Conservation (phyloP, 2,329 filamentous ascomycete genomes). For the Furcasterigmium sp. region DNA sequence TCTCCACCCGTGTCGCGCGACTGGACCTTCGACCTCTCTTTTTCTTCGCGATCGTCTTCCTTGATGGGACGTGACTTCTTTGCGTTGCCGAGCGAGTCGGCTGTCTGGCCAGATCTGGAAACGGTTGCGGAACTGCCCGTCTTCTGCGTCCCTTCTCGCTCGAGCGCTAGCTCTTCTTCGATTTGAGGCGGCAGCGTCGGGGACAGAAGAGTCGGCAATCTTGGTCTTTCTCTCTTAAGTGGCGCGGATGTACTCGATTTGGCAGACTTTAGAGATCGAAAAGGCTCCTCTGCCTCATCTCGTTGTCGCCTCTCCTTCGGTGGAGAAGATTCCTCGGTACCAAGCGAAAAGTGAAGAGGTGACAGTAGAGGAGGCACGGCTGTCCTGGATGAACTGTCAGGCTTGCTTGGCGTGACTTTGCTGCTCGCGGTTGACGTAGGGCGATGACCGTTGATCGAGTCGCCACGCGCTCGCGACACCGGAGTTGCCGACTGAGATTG, state of each 20-base stretch:
- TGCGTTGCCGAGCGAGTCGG: slow-evolving; percentile 14
- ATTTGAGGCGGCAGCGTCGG: slow-evolving; percentile 49
- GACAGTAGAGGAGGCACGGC: slow-evolving; percentile 48
- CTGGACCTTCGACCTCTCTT: slow-evolving; percentile 20
- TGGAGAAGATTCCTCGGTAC: slow-evolving; percentile 25
- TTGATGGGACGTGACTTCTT: slow-evolving; percentile 21
- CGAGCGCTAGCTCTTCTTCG: slow-evolving; percentile 37
- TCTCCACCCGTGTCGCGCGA: slow-evolving; percentile 11
- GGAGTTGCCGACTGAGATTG: slow-evolving; percentile 22
- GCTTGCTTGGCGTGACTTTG: slow-evolving; percentile 30
- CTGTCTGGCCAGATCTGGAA: too few relatives aligned
- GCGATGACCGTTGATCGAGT: slow-evolving; percentile 37
- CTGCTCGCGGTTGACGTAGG: slow-evolving; percentile 25
- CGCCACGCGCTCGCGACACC: slow-evolving; percentile 29
- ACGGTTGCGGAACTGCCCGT: slow-evolving; percentile 13
- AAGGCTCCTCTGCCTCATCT: slow-evolving; percentile 13
- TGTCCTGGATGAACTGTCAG: slow-evolving; percentile 29
- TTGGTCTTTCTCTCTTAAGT: slow-evolving; percentile 31
- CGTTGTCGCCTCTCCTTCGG: slow-evolving; percentile 21
- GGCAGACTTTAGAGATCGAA: slow-evolving; percentile 2
- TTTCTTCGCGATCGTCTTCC: slow-evolving; percentile 26
- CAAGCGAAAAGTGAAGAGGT: slow-evolving; percentile 42
- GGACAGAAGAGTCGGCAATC: slow-evolving; percentile 47
- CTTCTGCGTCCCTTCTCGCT: slow-evolving; percentile 20
- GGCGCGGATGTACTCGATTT: slow-evolving; percentile 17